Evolutionary conservation across 1,139 yeast species (phyloP).

Genomic region (Casaregolazyma lundiana): DNA sequence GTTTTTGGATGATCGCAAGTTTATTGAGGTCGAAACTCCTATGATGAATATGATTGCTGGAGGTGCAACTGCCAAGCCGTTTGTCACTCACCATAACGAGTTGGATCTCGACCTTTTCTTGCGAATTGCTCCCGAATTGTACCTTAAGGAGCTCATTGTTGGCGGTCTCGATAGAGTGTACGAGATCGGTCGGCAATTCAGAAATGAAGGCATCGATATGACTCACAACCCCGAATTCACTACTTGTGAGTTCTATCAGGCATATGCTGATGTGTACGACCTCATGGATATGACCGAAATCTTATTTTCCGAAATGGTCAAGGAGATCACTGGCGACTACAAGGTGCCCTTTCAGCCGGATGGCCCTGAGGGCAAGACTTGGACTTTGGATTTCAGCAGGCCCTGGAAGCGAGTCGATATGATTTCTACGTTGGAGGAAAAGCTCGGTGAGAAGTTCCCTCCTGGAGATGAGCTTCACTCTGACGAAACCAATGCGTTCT

Average conservation of each 20-base stretch:
- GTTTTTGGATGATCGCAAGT: conserved; percentile 80
- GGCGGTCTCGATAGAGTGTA: conserved; percentile 99
- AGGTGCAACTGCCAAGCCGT: conserved; percentile 99
- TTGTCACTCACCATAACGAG: conserved; percentile 94
- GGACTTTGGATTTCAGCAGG: conserved; percentile 82
- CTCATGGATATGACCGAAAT: conserved; percentile 96
- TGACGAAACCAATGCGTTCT: conserved; percentile 85
- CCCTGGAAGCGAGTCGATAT: conserved; percentile 99
- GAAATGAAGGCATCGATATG: conserved; percentile 97
- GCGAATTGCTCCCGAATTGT: conserved; percentile 98
- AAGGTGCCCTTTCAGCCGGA: conserved; percentile 86
- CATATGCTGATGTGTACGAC: conserved; percentile 90
- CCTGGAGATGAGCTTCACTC: conserved; percentile 94
- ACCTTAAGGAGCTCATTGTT: conserved; percentile 92
- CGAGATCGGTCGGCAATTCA: conserved; percentile 98
- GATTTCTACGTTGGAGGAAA: conserved; percentile 93
- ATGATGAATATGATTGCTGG: conserved; percentile 99
- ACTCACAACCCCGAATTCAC: conserved; percentile 99
- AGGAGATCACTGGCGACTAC: conserved; percentile 87
- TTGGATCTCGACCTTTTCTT: conserved; percentile 92
- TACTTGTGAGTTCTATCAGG: conserved; percentile 94
- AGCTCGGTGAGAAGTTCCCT: conserved; percentile 85
- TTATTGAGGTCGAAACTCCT: conserved; percentile 96
- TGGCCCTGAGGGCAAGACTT: conserved; percentile 70
- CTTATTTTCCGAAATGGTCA: conserved; percentile 95